Evolutionary conservation across 2,329 filamentous ascomycete species (phyloP).

Genomic region (Venturia pyrina): DNA sequence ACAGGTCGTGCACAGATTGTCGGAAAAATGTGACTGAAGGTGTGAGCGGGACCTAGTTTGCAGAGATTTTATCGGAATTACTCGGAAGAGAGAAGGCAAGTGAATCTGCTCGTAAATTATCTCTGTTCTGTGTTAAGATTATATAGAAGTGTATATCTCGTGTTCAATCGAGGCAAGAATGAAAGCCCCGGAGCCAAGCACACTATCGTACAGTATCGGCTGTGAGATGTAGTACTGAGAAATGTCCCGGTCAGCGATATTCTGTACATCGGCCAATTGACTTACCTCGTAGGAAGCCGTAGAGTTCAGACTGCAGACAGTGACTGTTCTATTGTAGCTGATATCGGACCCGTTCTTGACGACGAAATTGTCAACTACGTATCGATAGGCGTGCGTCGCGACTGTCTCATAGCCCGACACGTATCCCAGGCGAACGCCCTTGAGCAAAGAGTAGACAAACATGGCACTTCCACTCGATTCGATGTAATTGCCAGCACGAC

Average conservation of each 20-base stretch:
- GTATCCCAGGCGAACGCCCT: conserved; percentile 32
- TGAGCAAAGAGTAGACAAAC: conserved; percentile 45
- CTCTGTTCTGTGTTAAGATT: no score
- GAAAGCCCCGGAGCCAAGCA: conserved; percentile 19
- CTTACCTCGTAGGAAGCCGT: conserved; percentile 18
- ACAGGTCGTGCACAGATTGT: background rate
- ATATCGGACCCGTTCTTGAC: conserved; percentile 19
- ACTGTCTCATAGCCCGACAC: conserved; percentile 20
- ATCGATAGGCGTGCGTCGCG: conserved; percentile 30
- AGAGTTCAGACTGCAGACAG: conserved; percentile 18
- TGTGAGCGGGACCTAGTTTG: background rate
- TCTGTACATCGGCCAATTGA: background rate
- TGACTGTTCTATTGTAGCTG: conserved; percentile 24
- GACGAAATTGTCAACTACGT: conserved; percentile 18
- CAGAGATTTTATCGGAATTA: background rate
- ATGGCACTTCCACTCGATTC: conserved; percentile 50
- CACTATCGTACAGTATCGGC: conserved; percentile 22
- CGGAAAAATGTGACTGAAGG: background rate
- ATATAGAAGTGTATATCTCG: background rate
- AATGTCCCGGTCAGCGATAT: background rate
- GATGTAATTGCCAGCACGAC: conserved; percentile 45
- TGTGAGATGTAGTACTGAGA: conserved; percentile 35
- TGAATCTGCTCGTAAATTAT: no score
- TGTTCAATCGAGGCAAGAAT: conserved; percentile 19
- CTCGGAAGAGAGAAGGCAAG: background rate